Base-by-base conservation (phyloP, 2,329 filamentous ascomycete species). In the Tolypocladium inflatum region DNA sequence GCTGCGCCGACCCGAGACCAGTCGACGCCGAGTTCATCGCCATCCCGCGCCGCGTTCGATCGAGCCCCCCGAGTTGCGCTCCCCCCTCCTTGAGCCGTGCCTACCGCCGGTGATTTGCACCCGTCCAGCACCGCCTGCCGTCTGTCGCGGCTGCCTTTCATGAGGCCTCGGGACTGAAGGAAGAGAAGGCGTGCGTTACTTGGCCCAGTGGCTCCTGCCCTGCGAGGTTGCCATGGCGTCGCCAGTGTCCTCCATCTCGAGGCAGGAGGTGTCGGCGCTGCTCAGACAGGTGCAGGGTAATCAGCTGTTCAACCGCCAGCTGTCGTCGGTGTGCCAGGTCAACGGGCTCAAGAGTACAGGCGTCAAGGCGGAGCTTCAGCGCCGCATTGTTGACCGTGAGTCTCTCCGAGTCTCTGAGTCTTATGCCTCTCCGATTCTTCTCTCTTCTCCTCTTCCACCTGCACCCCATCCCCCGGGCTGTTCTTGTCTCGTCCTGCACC, bases 291-390 rank as follows among this genome's bases (percentile, higher is more conserved):
- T 79, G 19, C 72, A 78, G 60, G 70, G 71, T 50, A 75, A 70
- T 41, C 63, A 72, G 15, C 70, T 85, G 26, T 73, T 82, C 37
- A 84, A 84, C 66, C 74, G 77, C 23, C 86, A 92, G 66, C 81
- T 97, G 54, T 89, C 91, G 66, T 80, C 80, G 56, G 87, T 97
- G 63, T 89, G 93, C 68, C 82, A 84, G 62, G 78, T 82, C 60
- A 90, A 96, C 74, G 82, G 85, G 53, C 78, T 96, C 41, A 82
- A 84, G 63, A 88, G 90, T 60, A 89, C 87, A 35, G 94, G 94
- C 23, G 87, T 94, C 67, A 99, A 99, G 78, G 84, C 85, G 39
- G 83, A 89, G 48, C 77, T 97, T 60, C 91, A 96, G 73, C 76
- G 77, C 59, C 87, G 93, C 66, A 89, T 97, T 61, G 83, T 88